phyloP scores from a whole-genome alignment of 441 rosid genomes.

The Gossypium davidsonii region DNA sequence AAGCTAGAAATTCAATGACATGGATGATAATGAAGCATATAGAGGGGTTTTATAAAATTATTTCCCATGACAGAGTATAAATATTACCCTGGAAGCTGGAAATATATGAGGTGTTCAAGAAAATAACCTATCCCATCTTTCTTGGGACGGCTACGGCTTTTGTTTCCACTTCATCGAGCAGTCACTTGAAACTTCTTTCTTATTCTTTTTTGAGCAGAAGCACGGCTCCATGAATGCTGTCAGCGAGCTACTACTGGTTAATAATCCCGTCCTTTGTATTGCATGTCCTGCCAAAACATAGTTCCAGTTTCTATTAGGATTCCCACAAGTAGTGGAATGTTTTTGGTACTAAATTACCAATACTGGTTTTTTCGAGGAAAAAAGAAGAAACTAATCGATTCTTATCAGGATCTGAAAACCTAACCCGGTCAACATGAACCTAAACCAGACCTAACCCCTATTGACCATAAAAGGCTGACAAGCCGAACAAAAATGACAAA shows the following conservation, averaged over 20 bases:
- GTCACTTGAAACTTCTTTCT: slow-evolving; percentile 10
- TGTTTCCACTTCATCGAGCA: slow-evolving; percentile 14
- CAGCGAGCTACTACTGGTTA: slow-evolving; percentile 18
- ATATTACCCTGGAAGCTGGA: background rate
- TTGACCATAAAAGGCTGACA: no score
- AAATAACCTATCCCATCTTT: background rate
- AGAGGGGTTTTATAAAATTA: slow-evolving; percentile 11
- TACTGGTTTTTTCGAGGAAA: background rate
- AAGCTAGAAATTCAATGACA: slow-evolving; percentile 10
- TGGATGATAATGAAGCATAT: slow-evolving; percentile 15
- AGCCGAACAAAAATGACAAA: no score
- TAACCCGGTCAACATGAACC: no score
- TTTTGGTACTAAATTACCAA: background rate
- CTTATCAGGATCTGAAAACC: no score
- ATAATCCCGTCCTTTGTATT: slow-evolving; percentile 58
- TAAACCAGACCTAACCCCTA: no score
- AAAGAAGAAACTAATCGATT: background rate
- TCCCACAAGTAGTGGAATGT: background rate
- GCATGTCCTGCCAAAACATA: slow-evolving; percentile 55
- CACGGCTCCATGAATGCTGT: slow-evolving; percentile 19
- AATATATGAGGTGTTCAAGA: slow-evolving; percentile 4
- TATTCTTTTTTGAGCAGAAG: slow-evolving; percentile 21
- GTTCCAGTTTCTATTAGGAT: background rate
- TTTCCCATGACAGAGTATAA: background rate
- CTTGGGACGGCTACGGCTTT: slow-evolving; percentile 2